Evolutionary conservation across 2,329 filamentous ascomycete species (phyloP), one percentile per base, ranked within the genome.

Genomic region (Fragosphaeria purpurea): DNA sequence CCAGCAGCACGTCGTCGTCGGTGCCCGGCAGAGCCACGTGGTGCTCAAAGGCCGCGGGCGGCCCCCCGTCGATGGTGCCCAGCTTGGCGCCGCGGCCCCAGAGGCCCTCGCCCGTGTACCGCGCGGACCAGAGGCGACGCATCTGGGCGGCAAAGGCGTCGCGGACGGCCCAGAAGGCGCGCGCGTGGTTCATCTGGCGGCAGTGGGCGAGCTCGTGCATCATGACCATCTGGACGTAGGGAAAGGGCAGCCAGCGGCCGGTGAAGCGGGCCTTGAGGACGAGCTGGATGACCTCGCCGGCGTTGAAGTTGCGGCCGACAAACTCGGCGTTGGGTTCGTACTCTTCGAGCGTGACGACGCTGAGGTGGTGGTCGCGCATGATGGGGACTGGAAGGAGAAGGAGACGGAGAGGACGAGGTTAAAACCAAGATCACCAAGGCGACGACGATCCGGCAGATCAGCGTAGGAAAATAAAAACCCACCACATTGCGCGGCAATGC

Each of bases 181-280:
- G 76, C 2, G 82, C 85, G 63, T 95, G 88, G 64, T 95, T 94
- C 89, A 95, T 95, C 63, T 95, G 84, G 65, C 87, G 85, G 73
- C 86, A 90, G 65, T 94, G 88, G 4, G 88, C 88, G 34, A 94
- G 71, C 70, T 93, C 87, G 63, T 95, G 88, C 80, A 94, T 90
- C 88, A 95, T 94, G 57, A 94, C 87, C 86, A 93, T 91, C 66
- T 93, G 86, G 12, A 95, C 86, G 61, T 89, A 88, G 54, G 80
- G 74, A 61, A 93, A 89, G 0, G 86, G 85, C 30, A 95, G 71
- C 88, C 88, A 95, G 52, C 70, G 76, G 32, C 79, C 79, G 0
- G 75, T 77, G 5, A 68, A 71, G 0, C 74, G 76, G 0, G 85
- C 80, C 58, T 83, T 84, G 32, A 95, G 75, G 1, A 95, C 88